These are phyloP conservation scores for Crithidia bombi DNA, from an alignment of 208 protist species.

Conservation along the genomic window DNA sequence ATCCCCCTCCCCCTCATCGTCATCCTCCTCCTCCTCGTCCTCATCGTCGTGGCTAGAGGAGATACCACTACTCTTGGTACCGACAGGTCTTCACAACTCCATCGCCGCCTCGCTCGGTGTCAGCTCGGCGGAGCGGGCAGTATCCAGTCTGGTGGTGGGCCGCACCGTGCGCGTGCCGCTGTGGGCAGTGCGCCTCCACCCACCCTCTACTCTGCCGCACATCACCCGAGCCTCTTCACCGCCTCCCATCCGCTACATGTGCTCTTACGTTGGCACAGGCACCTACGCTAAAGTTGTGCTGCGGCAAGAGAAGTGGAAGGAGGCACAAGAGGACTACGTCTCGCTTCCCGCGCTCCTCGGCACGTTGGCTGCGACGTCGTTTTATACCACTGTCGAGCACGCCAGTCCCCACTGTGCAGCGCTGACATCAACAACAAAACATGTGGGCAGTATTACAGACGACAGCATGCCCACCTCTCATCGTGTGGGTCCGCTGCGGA, in stretches of 20 bases:
- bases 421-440: background rate
- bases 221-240: background rate
- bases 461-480: background rate
- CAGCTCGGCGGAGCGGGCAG: slow-evolving; percentile 57
- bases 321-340: slow-evolving; percentile 64
- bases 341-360: slow-evolving; percentile 47
- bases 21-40: background rate
- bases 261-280: slow-evolving; percentile 67
- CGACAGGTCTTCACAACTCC: slow-evolving; percentile 79
- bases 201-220: background rate
- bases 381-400: slow-evolving; percentile 59
- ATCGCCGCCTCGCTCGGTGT: slow-evolving; percentile 76
- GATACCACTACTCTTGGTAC: slow-evolving; percentile 68
- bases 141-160: slow-evolving; percentile 67
- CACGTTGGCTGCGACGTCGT: slow-evolving; percentile 43
- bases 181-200: slow-evolving; percentile 68
- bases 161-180: slow-evolving; percentile 58
- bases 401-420: slow-evolving; percentile 36
- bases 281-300: slow-evolving; percentile 61
- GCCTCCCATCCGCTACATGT: slow-evolving; percentile 56
- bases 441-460: background rate
- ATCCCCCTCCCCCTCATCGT: background rate
- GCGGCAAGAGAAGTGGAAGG: slow-evolving; percentile 48
- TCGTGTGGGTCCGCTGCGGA: slow-evolving; percentile 34
- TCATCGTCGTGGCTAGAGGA: slow-evolving; percentile 16